phyloP scores from a whole-genome alignment of 2,329 filamentous ascomycete species.

The Colletotrichum costaricense region DNA sequence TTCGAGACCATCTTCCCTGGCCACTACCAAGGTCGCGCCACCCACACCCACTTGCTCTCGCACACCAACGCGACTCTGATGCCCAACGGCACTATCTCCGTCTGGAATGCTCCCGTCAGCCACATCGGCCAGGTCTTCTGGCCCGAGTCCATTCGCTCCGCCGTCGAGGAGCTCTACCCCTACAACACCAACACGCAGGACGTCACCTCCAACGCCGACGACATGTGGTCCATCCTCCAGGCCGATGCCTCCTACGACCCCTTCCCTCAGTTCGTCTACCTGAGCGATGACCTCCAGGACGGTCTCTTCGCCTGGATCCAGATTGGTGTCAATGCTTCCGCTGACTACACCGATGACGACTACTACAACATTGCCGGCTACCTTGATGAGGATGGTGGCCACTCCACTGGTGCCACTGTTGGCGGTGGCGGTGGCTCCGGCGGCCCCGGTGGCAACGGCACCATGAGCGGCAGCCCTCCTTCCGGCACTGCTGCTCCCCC shows the following conservation, averaged over 20 bases:
- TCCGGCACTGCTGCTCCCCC: slow-evolving; percentile 11
- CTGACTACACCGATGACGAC: slow-evolving; percentile 32
- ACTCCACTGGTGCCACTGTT: slow-evolving; percentile 9
- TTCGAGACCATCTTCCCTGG: slow-evolving; percentile 58
- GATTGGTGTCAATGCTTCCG: slow-evolving; percentile 58
- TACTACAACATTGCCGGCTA: slow-evolving; percentile 30
- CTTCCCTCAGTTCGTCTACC: slow-evolving; percentile 66
- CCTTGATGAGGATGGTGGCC: slow-evolving; percentile 25
- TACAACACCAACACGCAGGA: slow-evolving; percentile 59
- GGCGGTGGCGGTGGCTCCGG: slow-evolving; percentile 13
- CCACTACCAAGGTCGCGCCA: slow-evolving; percentile 57
- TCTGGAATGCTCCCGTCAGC: slow-evolving; percentile 53
- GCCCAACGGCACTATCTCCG: slow-evolving; percentile 47
- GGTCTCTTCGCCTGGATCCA: slow-evolving; percentile 68
- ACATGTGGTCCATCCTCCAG: slow-evolving; percentile 54
- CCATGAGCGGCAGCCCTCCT: slow-evolving; percentile 18
- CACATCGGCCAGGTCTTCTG: slow-evolving; percentile 76
- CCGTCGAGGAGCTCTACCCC: slow-evolving; percentile 61
- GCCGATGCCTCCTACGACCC: slow-evolving; percentile 60
- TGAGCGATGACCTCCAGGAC: slow-evolving; percentile 63
- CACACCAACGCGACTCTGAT: slow-evolving; percentile 48
- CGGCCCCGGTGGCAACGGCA: slow-evolving; percentile 10
- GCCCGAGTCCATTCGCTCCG: slow-evolving; percentile 65
- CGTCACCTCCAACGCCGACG: slow-evolving; percentile 63
- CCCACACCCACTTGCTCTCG: slow-evolving; percentile 59